phyloP scores from a whole-genome alignment of 331 rosid genomes.

The Quercus phellos region DNA sequence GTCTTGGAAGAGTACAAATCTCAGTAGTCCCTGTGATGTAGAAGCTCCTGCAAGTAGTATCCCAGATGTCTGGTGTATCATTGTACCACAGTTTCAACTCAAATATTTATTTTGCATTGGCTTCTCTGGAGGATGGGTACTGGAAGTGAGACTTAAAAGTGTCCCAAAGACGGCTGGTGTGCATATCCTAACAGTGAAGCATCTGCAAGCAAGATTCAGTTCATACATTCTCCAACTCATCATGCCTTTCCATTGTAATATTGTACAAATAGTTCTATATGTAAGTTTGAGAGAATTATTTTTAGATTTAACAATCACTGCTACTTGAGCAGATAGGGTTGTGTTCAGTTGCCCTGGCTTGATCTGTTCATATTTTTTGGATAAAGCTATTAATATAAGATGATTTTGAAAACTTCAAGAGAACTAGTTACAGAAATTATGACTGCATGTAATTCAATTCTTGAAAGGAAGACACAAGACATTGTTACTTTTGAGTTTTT shows the following conservation, averaged over 20 bases:
- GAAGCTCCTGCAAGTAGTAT: neutral
- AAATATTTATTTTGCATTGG: neutral
- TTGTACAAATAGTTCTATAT: neutral
- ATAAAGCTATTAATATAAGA: neutral
- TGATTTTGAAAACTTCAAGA: neutral
- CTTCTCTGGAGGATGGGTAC: neutral
- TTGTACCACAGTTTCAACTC: neutral
- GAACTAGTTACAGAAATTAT: neutral
- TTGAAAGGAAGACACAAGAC: neutral
- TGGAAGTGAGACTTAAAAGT: neutral
- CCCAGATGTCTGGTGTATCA: neutral
- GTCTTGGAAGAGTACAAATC: slow-evolving; percentile 7
- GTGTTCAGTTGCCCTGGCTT: neutral
- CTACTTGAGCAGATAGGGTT: neutral
- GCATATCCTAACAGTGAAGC: neutral
- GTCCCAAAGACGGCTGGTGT: neutral
- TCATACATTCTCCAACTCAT: neutral
- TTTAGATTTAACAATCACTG: neutral
- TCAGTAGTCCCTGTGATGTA: neutral
- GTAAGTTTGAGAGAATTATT: neutral
- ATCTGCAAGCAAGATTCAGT: neutral
- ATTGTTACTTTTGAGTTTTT: neutral
- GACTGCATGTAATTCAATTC: neutral
- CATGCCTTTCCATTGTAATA: neutral
- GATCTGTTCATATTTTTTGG: neutral